Base-by-base conservation (phyloP, 352 stramenopile species). In the Phytophthora hybrid region DNA sequence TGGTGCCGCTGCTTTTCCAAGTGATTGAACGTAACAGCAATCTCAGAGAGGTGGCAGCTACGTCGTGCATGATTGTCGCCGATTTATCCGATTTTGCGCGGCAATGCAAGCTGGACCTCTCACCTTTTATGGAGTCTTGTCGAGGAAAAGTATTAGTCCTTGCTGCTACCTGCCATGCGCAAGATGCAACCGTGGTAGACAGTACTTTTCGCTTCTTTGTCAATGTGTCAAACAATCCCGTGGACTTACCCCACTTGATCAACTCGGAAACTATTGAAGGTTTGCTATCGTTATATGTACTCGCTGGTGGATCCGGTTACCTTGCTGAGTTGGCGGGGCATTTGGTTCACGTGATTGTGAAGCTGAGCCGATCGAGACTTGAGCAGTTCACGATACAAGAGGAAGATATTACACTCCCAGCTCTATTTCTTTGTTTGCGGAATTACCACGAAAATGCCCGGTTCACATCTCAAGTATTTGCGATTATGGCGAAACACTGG, bases 51-150 rank as follows among this genome's bases (percentile, higher is more conserved):
- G 82, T 90, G 1, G 70, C 81, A 13, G 64, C 68, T 0, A 71
- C 77, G 0, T 73, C 85, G 1, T 94, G 90, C 29, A 70, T 84
- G 8, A 87, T 97, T 4, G 71, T 98, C 5, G 91, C 93, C 29
- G 76, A 83, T 3, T 54, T 97, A 13, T 89, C 88, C 1, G 78
- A 83, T 16, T 92, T 92, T 74, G 84, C 87, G 4, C 55, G 70
- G 9, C 57, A 82, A 10, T 89, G 85, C 47, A 87, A 83, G 23
- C 62, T 93, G 23, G 88, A 93, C 57, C 26, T 94, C 5, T 77
- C 77, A 9, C 64, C 80, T 21, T 92, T 88, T 37, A n/a, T 91
- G 37, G 69, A 78, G 11, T 23, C 56, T 1, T 94, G 87, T 59
- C 64, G 34, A 31, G 80, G 85, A 3, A 65, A 77, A 47, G 66